phyloP scores from a whole-genome alignment of 1,284 basidiomycete species.

The Moesziomyces aphidis region DNA sequence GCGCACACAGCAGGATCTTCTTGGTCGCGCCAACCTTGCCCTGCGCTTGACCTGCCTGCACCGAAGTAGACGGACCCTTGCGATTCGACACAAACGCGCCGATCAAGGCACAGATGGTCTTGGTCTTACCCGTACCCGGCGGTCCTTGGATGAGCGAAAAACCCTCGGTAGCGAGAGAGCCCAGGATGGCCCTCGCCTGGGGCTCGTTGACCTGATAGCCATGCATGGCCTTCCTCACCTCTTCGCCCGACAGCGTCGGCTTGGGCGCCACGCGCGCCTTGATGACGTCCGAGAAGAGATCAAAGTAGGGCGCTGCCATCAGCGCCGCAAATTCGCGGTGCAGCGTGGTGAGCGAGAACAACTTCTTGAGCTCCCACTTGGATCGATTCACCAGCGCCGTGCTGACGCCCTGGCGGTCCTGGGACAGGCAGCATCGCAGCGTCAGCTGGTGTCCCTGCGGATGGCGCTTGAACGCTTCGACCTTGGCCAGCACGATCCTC shows the following conservation, averaged over 20 bases:
- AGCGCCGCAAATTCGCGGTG: slow-evolving; percentile 93
- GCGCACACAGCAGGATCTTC: slow-evolving; percentile 93
- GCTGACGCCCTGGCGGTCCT: slow-evolving; percentile 68
- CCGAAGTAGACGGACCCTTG: slow-evolving; percentile 37
- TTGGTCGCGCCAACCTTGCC: slow-evolving; percentile 64
- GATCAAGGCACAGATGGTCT: slow-evolving; percentile 95
- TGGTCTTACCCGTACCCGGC: slow-evolving; percentile 98
- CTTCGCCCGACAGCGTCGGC: slow-evolving; percentile 71
- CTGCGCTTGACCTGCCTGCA: slow-evolving; percentile 29
- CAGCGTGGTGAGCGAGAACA: slow-evolving; percentile 89
- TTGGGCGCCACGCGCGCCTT: slow-evolving; percentile 73
- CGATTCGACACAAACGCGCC: slow-evolving; percentile 79
- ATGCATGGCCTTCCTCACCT: slow-evolving; percentile 74
- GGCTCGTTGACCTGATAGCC: slow-evolving; percentile 88
- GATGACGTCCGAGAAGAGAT: slow-evolving; percentile 79
- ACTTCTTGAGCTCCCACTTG: slow-evolving; percentile 81
- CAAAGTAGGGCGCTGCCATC: slow-evolving; percentile 83
- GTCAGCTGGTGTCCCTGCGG: slow-evolving; percentile 71
- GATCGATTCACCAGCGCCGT: slow-evolving; percentile 72
- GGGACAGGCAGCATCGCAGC: slow-evolving; percentile 69
- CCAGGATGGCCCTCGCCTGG: slow-evolving; percentile 89
- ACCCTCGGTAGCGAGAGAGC: slow-evolving; percentile 78
- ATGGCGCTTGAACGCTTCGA: slow-evolving; percentile 75
- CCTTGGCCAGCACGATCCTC: slow-evolving; percentile 77
- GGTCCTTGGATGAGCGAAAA: slow-evolving; percentile 97